Evolutionary conservation across 176 grass and related monocot species (phyloP).

Genomic region (Leersia perrieri): DNA sequence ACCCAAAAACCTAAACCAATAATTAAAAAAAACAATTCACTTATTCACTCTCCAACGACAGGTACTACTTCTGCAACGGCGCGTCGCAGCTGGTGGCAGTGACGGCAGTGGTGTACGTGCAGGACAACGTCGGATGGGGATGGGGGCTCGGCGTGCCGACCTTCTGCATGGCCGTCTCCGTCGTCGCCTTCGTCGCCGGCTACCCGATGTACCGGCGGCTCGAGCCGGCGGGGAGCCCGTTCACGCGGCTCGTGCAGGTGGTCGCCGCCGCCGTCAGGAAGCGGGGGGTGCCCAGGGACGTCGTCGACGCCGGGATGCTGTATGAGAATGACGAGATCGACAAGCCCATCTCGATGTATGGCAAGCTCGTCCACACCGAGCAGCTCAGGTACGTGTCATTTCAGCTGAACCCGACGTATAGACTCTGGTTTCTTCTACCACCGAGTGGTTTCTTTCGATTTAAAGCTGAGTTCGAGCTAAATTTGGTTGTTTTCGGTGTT

Average conservation of each 20-base stretch:
- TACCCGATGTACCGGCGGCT: conserved; percentile 63
- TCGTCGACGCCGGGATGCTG: neutral
- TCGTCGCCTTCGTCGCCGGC: conserved; percentile 54
- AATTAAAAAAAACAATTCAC: no score
- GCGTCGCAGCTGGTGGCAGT: conserved; percentile 69
- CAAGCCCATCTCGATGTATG: conserved; percentile 61
- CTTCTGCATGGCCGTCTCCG: conserved; percentile 58
- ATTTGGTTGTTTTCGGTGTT: neutral
- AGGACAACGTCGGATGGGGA: conserved; percentile 88
- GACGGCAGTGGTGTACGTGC: conserved; percentile 77
- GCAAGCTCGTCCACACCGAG: conserved; percentile 77
- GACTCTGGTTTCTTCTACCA: no score
- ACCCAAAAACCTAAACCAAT: no score
- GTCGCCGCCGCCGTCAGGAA: conserved; percentile 63
- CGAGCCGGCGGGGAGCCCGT: conserved; percentile 48
- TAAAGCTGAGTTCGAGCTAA: neutral
- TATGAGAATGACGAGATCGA: conserved; percentile 76
- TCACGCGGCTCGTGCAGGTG: conserved; percentile 72
- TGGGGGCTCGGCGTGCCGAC: conserved; percentile 83
- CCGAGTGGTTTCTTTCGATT: neutral
- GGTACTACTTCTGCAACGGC: conserved; percentile 90
- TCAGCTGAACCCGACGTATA: neutral
- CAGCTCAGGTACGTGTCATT: conserved; percentile 85
- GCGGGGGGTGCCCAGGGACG: conserved; percentile 20
- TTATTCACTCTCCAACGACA: no score